A percentile compares a stretch with the other conserved stretches of the same genome.
Conservation (phyloP, 1,139 yeast species). For the Schizosaccharomyces versatilis region DNA sequence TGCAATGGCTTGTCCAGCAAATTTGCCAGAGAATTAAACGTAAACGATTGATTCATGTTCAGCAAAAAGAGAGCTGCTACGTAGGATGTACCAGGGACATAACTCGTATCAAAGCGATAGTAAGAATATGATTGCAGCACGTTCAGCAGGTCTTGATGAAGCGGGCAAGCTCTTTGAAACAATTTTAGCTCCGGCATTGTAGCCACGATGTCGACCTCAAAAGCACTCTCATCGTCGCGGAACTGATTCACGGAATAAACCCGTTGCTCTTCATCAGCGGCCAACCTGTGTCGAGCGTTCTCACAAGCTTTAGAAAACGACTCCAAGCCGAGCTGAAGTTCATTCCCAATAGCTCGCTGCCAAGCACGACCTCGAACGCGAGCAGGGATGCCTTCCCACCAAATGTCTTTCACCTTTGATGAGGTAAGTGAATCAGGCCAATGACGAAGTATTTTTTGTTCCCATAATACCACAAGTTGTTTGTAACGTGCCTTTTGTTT, state of each 20-base stretch:
- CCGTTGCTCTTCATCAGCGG: background rate
- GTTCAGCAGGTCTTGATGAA: conserved; percentile 19
- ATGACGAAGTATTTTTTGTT: conserved; percentile 22
- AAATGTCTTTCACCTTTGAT: conserved; percentile 29
- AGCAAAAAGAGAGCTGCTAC: conserved; percentile 26
- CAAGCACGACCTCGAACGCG: conserved; percentile 30
- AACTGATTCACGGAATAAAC: background rate
- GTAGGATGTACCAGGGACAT: conserved; percentile 14
- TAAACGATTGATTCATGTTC: conserved; percentile 20
- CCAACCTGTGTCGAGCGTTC: conserved; percentile 14
- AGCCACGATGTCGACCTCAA: conserved; percentile 17
- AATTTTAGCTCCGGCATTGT: conserved; percentile 27
- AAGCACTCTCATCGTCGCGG: background rate
- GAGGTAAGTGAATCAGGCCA: conserved; percentile 20
- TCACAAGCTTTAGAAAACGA: conserved; percentile 13
- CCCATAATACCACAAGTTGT: conserved; percentile 28
- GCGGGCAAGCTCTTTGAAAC: conserved; percentile 21
- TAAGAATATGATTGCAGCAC: conserved; percentile 19
- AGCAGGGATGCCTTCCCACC: conserved; percentile 51
- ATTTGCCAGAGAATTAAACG: conserved; percentile 28
- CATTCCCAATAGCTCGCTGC: conserved; percentile 23
- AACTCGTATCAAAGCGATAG: conserved; percentile 17
- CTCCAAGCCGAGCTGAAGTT: conserved; percentile 15
- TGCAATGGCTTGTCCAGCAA: conserved; percentile 21
- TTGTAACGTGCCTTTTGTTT: conserved; percentile 18